These are phyloP conservation scores for Coemansia erecta DNA, from an alignment of 192 early-diverging fungal species.

Conservation along the genomic window DNA sequence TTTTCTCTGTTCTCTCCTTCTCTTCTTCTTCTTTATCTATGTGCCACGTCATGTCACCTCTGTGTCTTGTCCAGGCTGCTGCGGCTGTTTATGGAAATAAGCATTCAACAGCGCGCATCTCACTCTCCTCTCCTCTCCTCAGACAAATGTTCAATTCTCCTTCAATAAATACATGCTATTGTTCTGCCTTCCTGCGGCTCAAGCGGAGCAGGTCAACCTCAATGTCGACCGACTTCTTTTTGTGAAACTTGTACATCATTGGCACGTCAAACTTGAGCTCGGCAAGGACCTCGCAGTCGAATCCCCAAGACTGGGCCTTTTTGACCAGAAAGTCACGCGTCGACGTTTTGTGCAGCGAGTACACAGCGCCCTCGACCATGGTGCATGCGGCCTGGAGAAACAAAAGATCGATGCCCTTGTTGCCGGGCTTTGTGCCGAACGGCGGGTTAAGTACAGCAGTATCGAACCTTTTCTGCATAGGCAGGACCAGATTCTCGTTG, in stretches of 20 bases:
- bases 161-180: no score
- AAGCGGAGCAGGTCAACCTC: conserved; percentile 71
- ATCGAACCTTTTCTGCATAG: conserved; percentile 60
- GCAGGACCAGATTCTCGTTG: conserved; percentile 28
- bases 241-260: conserved; percentile 80
- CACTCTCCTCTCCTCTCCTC: no score
- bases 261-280: conserved; percentile 76
- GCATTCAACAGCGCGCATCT: no score
- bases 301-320: conserved; percentile 72
- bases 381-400: conserved; percentile 67
- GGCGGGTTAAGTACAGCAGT: conserved; percentile 83
- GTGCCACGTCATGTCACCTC: neutral
- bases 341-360: conserved; percentile 77
- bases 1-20: conserved; percentile 9
- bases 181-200: conserved; percentile 15
- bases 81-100: conserved; percentile 1
- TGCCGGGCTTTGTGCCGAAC: conserved; percentile 72
- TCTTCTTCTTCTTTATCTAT: conserved; percentile 3
- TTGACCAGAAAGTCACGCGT: conserved; percentile 69
- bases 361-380: conserved; percentile 64
- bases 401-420: conserved; percentile 71
- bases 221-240: conserved; percentile 69
- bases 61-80: neutral
- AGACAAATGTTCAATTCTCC: no score
- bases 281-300: conserved; percentile 68